Conservation (phyloP, 768 basidiomycete species). For the Gymnopilus junonius region DNA sequence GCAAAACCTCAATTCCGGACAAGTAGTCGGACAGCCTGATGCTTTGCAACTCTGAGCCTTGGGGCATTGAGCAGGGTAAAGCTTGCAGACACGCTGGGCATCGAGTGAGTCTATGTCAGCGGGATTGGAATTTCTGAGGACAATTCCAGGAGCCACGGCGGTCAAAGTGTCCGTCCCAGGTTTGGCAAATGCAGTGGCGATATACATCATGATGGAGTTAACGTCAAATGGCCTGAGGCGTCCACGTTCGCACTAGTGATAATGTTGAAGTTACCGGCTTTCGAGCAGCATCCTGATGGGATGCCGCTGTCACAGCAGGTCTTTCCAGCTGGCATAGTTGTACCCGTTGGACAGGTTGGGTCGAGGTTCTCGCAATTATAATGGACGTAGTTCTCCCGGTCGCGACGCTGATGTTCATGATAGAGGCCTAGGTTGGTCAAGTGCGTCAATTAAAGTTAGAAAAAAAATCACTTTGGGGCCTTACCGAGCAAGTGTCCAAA, state of each 20-base stretch:
- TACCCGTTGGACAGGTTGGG: neutral
- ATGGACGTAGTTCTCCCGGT: neutral
- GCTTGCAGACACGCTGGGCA: neutral
- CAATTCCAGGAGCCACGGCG: neutral
- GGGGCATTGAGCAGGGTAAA: neutral
- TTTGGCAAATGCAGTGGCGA: neutral
- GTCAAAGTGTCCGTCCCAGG: constrained; percentile 1
- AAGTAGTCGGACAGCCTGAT: neutral
- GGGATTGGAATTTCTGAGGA: neutral
- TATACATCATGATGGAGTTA: constrained; percentile 3
- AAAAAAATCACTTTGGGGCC: neutral
- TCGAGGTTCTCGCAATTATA: constrained; percentile 2
- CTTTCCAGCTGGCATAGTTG: neutral
- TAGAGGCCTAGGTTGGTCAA: no score
- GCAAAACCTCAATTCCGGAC: neutral
- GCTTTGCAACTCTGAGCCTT: neutral
- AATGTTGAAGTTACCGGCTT: neutral
- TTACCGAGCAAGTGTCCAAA: constrained; percentile 3
- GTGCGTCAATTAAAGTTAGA: neutral
- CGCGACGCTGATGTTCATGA: constrained; percentile 4
- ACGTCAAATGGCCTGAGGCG: neutral
- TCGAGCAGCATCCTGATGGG: neutral
- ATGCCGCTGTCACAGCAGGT: constrained; percentile 1
- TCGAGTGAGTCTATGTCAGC: neutral
- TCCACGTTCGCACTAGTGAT: neutral